Conservation (phyloP, 2,329 filamentous ascomycete genomes). For the Calonectria pseudoreteaudii region DNA sequence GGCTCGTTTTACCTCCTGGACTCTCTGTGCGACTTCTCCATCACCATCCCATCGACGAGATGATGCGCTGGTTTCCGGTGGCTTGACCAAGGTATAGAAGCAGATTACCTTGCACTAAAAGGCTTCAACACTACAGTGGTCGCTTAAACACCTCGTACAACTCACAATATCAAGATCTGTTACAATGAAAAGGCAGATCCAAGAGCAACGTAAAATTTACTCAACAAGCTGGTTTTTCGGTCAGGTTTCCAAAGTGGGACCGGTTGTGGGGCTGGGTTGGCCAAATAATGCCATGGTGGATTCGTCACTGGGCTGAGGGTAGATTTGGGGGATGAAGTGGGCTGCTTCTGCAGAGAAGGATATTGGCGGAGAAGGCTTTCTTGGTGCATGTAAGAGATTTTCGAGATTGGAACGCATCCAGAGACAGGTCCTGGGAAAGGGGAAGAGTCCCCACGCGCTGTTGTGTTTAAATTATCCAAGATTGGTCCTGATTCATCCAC, state of each 20-base stretch:
- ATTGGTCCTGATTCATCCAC: too few species aligned
- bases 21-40: neutral
- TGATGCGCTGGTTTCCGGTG: neutral
- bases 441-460: neutral
- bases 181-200: neutral
- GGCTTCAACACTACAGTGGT: accelerated
- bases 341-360: neutral
- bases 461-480: too few species aligned
- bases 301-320: neutral
- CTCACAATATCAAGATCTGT: too few species aligned
- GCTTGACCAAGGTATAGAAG: neutral
- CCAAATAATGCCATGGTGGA: too few species aligned
- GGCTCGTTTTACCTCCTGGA: neutral
- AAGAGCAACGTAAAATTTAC: neutral
- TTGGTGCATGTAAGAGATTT: too few species aligned
- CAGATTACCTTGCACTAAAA: neutral
- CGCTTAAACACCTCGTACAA: neutral
- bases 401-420: too few species aligned
- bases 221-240: neutral
- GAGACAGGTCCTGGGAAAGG: neutral
- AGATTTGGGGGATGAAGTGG: neutral
- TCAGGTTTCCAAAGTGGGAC: neutral
- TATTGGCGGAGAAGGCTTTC: neutral
- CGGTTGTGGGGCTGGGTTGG: too few species aligned
- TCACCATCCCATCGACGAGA: neutral